These are phyloP conservation scores for Boletus rubescentipes DNA, from an alignment of 768 basidiomycete genomes.

Conservation along the genomic window DNA sequence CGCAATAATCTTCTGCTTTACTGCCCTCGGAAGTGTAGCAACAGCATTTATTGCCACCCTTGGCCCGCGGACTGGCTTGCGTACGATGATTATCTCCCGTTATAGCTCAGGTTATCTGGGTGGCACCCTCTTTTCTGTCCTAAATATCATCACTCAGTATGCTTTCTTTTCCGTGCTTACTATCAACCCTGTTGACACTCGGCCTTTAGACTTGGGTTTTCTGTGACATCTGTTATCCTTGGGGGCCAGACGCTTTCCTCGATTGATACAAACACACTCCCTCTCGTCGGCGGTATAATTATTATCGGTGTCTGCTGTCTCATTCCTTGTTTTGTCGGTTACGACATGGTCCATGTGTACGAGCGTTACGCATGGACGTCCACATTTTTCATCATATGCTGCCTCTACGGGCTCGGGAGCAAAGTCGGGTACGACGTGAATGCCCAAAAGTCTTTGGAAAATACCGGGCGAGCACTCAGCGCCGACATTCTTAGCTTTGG, in stretches of 20 bases:
- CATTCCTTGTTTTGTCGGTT: conserved; percentile 49
- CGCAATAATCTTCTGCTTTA: conserved; percentile 47
- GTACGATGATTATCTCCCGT: conserved; percentile 53
- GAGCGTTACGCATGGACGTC: conserved; percentile 59
- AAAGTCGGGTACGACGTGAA: conserved; percentile 45
- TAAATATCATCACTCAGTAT: conserved; percentile 55
- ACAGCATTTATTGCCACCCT: conserved; percentile 54
- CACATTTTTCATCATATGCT: conserved; percentile 45
- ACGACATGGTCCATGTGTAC: conserved; percentile 46
- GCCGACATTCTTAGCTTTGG: conserved; percentile 53
- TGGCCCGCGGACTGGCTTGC: conserved; percentile 51
- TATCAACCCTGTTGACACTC: not conserved
- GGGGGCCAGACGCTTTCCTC: conserved; percentile 53
- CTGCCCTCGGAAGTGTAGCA: conserved; percentile 40
- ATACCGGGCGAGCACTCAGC: conserved; percentile 42
- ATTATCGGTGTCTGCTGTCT: conserved; percentile 43
- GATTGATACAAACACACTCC: conserved; percentile 43
- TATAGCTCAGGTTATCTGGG: conserved; percentile 51
- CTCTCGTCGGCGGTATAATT: conserved; percentile 48
- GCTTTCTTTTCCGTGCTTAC: not conserved
- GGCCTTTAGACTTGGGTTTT: conserved; percentile 43
- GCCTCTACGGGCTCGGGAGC: conserved; percentile 50
- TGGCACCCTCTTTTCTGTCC: conserved; percentile 46
- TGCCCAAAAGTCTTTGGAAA: conserved; percentile 43
- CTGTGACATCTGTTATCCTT: conserved; percentile 48